Conservation (phyloP, 2,329 filamentous ascomycete genomes). For the Colletotrichum sp. region DNA sequence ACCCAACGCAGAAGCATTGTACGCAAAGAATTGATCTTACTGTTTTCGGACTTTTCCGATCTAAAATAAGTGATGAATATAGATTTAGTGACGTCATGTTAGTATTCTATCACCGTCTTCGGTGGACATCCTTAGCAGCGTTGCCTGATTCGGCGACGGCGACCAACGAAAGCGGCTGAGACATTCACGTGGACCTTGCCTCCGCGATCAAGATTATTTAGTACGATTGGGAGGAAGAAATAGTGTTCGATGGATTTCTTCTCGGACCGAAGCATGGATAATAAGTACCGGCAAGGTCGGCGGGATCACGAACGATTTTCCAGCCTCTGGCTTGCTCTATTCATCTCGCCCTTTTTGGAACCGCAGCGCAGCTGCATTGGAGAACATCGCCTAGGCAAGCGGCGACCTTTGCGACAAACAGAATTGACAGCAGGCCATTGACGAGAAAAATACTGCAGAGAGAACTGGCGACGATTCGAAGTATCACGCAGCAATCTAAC, state of each 20-base stretch:
- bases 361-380: not conserved
- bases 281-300: not conserved
- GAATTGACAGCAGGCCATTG: not conserved
- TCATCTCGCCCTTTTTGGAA: not conserved
- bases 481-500: not conserved
- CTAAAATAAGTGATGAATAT: not conserved
- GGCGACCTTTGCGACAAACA: not conserved
- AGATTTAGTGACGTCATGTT: not conserved
- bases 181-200: not conserved
- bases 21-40: not conserved
- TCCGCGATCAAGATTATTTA: not conserved
- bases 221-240: not conserved
- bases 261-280: not conserved
- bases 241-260: not conserved
- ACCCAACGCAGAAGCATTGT: not conserved
- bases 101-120: not conserved
- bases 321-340: not conserved
- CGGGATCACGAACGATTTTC: not conserved
- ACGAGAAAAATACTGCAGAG: not conserved
- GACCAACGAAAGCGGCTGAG: not conserved
- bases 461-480: not conserved
- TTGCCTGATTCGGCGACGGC: not conserved
- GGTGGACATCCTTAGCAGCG: not conserved
- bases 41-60: not conserved
- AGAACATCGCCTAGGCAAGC: not conserved